Conservation (phyloP, 2,329 filamentous ascomycete genomes). For the Thermoascus crustaceus region DNA sequence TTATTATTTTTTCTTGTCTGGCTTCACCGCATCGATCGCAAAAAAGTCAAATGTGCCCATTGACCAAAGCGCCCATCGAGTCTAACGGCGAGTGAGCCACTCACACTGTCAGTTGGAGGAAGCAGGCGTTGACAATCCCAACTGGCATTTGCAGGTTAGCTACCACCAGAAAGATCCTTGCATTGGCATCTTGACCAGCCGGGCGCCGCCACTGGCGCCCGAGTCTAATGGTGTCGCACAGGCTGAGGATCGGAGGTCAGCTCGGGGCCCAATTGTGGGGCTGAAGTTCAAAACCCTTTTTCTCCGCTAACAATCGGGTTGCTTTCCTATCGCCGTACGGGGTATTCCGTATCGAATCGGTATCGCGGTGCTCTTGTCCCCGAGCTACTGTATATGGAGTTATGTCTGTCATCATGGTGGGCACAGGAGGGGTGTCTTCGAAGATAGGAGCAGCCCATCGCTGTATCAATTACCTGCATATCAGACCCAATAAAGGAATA, state of each 20-base stretch:
- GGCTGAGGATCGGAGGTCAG: background rate
- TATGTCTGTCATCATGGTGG: no score
- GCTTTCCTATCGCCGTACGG: no score
- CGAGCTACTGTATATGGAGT: no score
- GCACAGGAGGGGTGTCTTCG: no score
- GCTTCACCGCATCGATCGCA: slow-evolving; percentile 24
- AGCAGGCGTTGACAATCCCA: background rate
- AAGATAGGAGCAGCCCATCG: no score
- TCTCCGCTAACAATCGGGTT: no score
- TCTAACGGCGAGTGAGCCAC: background rate
- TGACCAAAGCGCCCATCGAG: background rate
- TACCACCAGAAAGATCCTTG: slow-evolving; percentile 1
- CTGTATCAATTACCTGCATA: no score
- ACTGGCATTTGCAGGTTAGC: no score
- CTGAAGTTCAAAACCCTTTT: no score
- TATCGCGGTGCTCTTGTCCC: no score
- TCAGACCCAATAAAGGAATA: no score
- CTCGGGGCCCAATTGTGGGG: background rate
- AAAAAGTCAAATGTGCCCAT: slow-evolving; percentile 13
- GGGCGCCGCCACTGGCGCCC: background rate
- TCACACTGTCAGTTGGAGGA: slow-evolving; percentile 1
- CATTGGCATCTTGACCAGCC: background rate
- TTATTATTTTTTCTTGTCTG: slow-evolving; percentile 10
- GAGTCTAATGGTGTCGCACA: background rate
- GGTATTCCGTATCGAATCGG: no score